These are phyloP conservation scores for Hyparrhenia diplandra DNA, from an alignment of 176 grass and related monocot species.

Conservation along the genomic window DNA sequence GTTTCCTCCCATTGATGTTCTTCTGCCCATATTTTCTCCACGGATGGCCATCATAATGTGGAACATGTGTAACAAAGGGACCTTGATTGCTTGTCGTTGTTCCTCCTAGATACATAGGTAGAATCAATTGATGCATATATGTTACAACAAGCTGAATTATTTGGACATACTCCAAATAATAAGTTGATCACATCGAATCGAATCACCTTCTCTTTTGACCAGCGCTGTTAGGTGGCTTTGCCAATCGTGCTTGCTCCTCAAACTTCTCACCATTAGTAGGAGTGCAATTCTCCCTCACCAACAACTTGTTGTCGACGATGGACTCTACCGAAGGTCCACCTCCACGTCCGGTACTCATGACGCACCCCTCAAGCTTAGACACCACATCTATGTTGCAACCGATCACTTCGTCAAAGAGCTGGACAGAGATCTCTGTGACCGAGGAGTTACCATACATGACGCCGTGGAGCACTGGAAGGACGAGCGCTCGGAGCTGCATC, in stretches of 20 bases:
- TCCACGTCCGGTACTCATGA: neutral
- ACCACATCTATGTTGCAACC: too few species aligned
- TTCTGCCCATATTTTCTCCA: constrained; percentile 67
- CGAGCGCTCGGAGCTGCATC: constrained; percentile 29
- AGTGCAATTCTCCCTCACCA: neutral
- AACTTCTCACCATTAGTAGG: neutral
- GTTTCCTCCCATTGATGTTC: constrained; percentile 23
- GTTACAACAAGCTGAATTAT: neutral
- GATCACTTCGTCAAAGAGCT: too few species aligned
- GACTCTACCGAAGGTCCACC: neutral
- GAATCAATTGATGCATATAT: neutral
- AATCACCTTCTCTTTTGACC: constrained; percentile 7
- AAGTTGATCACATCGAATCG: neutral
- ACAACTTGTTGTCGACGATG: neutral
- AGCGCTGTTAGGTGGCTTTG: neutral
- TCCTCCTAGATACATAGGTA: neutral
- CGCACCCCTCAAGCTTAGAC: too few species aligned
- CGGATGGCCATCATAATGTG: constrained; percentile 35
- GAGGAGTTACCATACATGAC: too few species aligned
- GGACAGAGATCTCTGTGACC: too few species aligned
- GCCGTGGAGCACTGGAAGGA: neutral
- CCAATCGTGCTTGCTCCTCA: neutral
- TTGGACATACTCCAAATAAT: neutral
- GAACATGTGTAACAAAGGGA: constrained; percentile 9
- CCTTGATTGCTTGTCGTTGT: neutral